A percentile compares a stretch with the other conserved stretches of the same genome.
phyloP scores from a whole-genome alignment of 2,329 filamentous ascomycete genomes.

The Aspergillus neoniger region DNA sequence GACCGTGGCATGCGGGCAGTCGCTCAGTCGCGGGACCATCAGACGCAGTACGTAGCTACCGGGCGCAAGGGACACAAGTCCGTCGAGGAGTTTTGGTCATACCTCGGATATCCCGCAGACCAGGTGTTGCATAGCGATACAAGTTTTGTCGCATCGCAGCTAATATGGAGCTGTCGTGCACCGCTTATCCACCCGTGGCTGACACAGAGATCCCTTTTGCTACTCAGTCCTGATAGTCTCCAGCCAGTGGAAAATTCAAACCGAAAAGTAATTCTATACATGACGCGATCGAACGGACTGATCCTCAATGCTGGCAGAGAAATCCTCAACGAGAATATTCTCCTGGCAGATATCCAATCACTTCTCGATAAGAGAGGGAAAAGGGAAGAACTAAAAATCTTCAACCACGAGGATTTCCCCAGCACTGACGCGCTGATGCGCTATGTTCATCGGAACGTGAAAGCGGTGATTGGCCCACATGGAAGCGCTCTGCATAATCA shows the following conservation, averaged over 20 bases:
- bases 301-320: background rate
- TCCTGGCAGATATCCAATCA: background rate
- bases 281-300: background rate
- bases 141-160: background rate
- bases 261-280: background rate
- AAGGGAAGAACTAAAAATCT: background rate
- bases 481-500: background rate
- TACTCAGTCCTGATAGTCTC: background rate
- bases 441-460: background rate
- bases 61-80: background rate
- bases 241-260: background rate
- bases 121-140: background rate
- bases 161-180: background rate
- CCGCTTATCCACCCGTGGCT: background rate
- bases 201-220: background rate
- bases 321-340: background rate
- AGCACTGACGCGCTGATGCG: background rate
- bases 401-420: background rate
- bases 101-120: background rate
- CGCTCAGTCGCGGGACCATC: background rate
- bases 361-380: background rate
- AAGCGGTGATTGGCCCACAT: background rate
- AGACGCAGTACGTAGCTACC: background rate
- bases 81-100: background rate
- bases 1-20: background rate